Conservation (phyloP, 352 stramenopile genomes). For the Phytophthora pluvialis region DNA sequence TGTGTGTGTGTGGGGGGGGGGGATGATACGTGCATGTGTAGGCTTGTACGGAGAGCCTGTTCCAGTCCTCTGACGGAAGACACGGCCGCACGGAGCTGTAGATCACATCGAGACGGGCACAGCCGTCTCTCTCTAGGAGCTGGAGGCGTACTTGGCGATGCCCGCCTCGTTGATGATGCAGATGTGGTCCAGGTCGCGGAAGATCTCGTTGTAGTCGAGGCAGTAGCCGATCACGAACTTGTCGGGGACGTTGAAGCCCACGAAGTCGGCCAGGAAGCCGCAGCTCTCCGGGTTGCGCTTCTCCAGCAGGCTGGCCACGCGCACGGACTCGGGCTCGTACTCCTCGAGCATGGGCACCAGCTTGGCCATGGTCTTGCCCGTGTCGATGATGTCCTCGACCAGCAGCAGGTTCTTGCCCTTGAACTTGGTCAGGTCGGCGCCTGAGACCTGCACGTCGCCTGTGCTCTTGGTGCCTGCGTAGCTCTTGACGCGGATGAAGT, state of each 20-base stretch:
- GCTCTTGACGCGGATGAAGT: conserved; percentile 95
- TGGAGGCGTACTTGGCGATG: conserved; percentile 87
- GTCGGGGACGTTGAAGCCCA: conserved; percentile 96
- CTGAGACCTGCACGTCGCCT: conserved; percentile 92
- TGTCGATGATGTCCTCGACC: conserved; percentile 99
- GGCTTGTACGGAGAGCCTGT: too few species aligned
- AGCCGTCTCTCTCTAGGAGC: conserved; percentile 37
- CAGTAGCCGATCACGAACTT: conserved; percentile 96
- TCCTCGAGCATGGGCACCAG: conserved; percentile 89
- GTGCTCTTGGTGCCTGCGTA: conserved; percentile 94
- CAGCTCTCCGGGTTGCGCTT: conserved; percentile 92
- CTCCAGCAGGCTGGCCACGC: conserved; percentile 93
- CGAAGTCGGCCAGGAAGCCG: conserved; percentile 94
- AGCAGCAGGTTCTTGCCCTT: conserved; percentile 93
- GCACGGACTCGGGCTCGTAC: conserved; percentile 83
- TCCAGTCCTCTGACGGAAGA: too few species aligned
- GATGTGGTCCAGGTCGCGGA: conserved; percentile 95
- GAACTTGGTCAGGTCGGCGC: conserved; percentile 86
- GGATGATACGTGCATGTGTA: conserved; percentile 6
- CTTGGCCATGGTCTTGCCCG: conserved; percentile 93
- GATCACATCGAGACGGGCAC: background rate
- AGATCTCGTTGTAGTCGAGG: conserved; percentile 98
- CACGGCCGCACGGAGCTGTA: background rate
- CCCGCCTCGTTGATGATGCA: conserved; percentile 94
- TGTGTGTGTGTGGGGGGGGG: background rate